Evolutionary conservation across 2,329 filamentous ascomycete genomes (phyloP).

Genomic region (Fusarium penzigii): DNA sequence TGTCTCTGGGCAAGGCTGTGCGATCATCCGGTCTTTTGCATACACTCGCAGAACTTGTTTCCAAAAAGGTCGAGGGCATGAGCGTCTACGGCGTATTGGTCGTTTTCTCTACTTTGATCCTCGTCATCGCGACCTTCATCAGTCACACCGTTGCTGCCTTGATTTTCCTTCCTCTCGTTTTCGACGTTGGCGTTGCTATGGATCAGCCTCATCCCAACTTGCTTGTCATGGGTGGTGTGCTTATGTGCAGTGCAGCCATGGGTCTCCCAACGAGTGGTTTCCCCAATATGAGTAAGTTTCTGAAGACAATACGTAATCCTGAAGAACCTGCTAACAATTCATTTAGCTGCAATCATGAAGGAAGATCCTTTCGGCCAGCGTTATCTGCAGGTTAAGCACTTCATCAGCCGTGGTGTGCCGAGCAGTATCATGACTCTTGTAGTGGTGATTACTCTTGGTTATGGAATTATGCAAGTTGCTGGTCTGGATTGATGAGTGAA

Average conservation of each 20-base stretch:
- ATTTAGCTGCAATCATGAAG: constrained; percentile 94
- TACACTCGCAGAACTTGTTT: constrained; percentile 80
- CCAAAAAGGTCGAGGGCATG: constrained; percentile 70
- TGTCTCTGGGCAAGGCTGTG: constrained; percentile 91
- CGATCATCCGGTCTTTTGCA: constrained; percentile 90
- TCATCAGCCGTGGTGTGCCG: constrained; percentile 90
- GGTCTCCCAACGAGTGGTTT: constrained; percentile 93
- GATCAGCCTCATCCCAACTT: constrained; percentile 89
- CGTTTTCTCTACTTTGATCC: constrained; percentile 80
- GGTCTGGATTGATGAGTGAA: constrained; percentile 51
- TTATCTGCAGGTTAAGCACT: constrained; percentile 90
- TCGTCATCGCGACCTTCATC: constrained; percentile 96
- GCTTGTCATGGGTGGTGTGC: constrained; percentile 88
- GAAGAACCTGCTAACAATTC: constrained; percentile 19
- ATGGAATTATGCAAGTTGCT: constrained; percentile 81
- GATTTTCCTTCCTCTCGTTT: constrained; percentile 89
- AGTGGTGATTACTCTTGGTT: constrained; percentile 86
- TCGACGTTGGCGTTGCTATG: constrained; percentile 83
- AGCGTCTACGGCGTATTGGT: constrained; percentile 84
- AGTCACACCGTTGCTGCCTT: constrained; percentile 95
- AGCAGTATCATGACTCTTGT: constrained; percentile 78
- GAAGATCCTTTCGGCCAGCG: constrained; percentile 91
- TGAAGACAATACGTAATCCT: neutral
- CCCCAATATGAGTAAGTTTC: constrained; percentile 94
- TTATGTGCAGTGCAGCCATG: constrained; percentile 98